These are phyloP conservation scores for Cryptosporidium ubiquitum DNA, from an alignment of 169 alveolate genomes.

Conservation along the genomic window DNA sequence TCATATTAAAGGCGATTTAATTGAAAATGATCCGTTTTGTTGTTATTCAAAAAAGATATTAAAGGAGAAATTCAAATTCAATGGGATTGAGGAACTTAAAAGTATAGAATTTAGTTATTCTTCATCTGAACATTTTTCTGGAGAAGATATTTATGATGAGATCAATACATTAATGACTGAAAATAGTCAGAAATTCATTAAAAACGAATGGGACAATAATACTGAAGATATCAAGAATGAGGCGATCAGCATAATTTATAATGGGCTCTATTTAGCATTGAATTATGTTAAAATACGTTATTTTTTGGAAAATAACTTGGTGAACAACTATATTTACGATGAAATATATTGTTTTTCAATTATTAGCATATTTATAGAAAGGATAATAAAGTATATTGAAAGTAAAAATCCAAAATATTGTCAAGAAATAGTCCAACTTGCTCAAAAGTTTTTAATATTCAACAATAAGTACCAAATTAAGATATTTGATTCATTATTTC, in stretches of 20 bases:
- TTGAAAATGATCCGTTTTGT: slow-evolving; percentile 9
- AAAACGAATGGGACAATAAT: background rate
- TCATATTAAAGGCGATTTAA: slow-evolving; percentile 40
- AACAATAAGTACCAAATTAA: background rate
- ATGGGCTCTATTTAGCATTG: background rate
- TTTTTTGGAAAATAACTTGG: background rate
- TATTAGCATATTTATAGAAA: background rate
- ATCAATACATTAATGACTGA: background rate
- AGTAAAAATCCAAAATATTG: background rate
- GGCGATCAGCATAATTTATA: background rate
- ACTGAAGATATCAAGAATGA: background rate
- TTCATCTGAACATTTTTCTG: background rate
- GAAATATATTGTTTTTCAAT: slow-evolving; percentile 12
- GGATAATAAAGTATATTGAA: background rate
- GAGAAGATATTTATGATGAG: background rate
- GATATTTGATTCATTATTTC: slow-evolving; percentile 41
- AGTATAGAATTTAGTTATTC: background rate
- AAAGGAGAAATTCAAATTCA: slow-evolving; percentile 2
- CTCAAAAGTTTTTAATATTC: background rate
- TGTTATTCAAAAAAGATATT: background rate
- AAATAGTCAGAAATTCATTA: background rate
- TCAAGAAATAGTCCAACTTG: background rate
- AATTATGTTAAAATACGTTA: background rate
- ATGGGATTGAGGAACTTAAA: slow-evolving; percentile 3
- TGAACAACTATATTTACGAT: slow-evolving; percentile 6